These are phyloP conservation scores for Daldinia eschscholtzii DNA, from an alignment of 2,329 filamentous ascomycete species.

Conservation along the genomic window DNA sequence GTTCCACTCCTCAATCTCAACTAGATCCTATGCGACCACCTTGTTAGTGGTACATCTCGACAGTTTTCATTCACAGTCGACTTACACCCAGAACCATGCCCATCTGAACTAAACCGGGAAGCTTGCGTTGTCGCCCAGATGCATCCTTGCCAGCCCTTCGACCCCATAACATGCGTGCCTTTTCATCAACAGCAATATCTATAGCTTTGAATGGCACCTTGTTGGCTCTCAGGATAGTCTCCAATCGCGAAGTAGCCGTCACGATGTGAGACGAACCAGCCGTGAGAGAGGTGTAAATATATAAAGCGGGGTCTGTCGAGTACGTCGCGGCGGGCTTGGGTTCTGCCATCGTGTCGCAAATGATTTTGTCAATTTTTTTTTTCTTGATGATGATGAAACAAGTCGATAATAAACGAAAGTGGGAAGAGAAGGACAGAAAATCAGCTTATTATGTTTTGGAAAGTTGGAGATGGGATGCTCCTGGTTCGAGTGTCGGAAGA, in stretches of 20 bases:
- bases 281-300: conserved; percentile 96
- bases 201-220: conserved; percentile 92
- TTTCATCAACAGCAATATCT: conserved; percentile 90
- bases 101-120: conserved; percentile 90
- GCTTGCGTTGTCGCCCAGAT: conserved; percentile 74
- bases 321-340: conserved; percentile 53
- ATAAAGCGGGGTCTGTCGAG: conserved; percentile 78
- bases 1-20: conserved; percentile 98
- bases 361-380: not conserved
- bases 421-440: conserved; percentile 14
- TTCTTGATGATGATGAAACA: not conserved
- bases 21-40: conserved; percentile 76
- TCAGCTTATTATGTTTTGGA: conserved; percentile 24
- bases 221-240: conserved; percentile 96
- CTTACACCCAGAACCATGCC: conserved; percentile 87
- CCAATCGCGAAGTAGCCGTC: conserved; percentile 93
- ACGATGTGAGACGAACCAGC: conserved; percentile 96
- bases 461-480: conserved; percentile 15
- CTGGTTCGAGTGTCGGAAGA: conserved; percentile 30
- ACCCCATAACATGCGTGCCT: conserved; percentile 89
- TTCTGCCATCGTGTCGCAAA: conserved; percentile 43
- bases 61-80: conserved; percentile 45
- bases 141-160: conserved; percentile 81
- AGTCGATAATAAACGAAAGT: not conserved
- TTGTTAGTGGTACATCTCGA: conserved; percentile 13